These are phyloP conservation scores for Pythium apleroticum DNA, from an alignment of 352 stramenopile species.

Conservation along the genomic window DNA sequence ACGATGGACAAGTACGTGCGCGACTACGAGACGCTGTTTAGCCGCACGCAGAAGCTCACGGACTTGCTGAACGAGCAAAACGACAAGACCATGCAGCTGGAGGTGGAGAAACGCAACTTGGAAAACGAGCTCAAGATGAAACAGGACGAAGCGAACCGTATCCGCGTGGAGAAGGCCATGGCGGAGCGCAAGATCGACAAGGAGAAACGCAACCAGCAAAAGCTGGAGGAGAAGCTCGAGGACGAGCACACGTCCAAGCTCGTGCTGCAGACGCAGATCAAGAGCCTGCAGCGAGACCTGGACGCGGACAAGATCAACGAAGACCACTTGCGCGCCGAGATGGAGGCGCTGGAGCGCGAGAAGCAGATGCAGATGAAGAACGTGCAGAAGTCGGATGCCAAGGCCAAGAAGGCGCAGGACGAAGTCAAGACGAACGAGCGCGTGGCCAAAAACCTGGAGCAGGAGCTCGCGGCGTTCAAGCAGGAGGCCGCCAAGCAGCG, in stretches of 20 bases:
- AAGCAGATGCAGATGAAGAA: constrained; percentile 85
- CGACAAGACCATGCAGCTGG: constrained; percentile 82
- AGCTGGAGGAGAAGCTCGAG: constrained; percentile 91
- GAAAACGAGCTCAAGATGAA: constrained; percentile 87
- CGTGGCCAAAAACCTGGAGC: constrained; percentile 85
- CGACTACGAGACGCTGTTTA: constrained; percentile 92
- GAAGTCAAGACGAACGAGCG: constrained; percentile 93
- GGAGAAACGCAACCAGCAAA: constrained; percentile 81
- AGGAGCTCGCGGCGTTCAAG: constrained; percentile 84
- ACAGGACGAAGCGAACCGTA: constrained; percentile 80
- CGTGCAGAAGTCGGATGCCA: constrained; percentile 80
- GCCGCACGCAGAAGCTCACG: constrained; percentile 90
- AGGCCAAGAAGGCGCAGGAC: constrained; percentile 84
- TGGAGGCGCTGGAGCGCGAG: constrained; percentile 86
- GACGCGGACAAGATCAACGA: constrained; percentile 81
- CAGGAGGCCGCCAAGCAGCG: constrained; percentile 85
- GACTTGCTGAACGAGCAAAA: constrained; percentile 92
- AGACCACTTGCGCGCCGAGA: constrained; percentile 67
- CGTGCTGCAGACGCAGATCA: constrained; percentile 81
- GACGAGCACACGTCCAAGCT: constrained; percentile 86
- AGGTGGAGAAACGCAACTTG: constrained; percentile 76
- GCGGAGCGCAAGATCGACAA: constrained; percentile 90
- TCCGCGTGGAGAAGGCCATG: constrained; percentile 88
- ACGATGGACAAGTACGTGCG: constrained; percentile 94
- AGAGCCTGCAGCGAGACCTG: constrained; percentile 79